Percentiles rank a stretch among this genome's conserved stretches.
These are phyloP conservation scores for Yamadazyma trypodendri DNA, from an alignment of 1,139 yeast species.

Conservation along the genomic window DNA sequence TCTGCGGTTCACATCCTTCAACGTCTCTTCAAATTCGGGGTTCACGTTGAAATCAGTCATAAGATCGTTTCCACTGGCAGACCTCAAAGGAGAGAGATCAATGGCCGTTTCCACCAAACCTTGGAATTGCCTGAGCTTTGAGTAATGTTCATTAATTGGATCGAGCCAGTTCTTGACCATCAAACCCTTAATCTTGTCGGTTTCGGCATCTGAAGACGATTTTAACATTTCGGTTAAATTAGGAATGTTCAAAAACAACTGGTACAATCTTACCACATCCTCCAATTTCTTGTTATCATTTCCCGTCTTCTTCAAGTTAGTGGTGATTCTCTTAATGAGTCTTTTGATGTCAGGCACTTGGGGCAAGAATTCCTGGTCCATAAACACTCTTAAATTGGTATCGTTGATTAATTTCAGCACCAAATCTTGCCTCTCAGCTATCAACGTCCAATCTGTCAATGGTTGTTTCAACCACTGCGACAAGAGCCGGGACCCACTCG, in stretches of 20 bases:
- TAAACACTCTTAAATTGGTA: conserved; percentile 58
- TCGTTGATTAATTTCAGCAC: conserved; percentile 75
- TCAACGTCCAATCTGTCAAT: conserved; percentile 58
- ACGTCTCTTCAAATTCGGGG: conserved; percentile 83
- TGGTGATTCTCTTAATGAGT: conserved; percentile 60
- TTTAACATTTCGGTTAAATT: conserved; percentile 55
- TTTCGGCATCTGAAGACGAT: conserved; percentile 34
- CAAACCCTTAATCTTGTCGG: conserved; percentile 28
- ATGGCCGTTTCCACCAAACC: conserved; percentile 91
- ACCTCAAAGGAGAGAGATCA: conserved; percentile 76
- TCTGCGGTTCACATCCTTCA: conserved; percentile 57
- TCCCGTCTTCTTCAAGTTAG: conserved; percentile 37
- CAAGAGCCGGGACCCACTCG: conserved; percentile 80
- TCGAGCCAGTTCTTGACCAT: conserved; percentile 54
- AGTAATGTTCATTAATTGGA: conserved; percentile 51
- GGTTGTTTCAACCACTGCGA: conserved; percentile 98
- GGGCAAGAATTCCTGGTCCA: conserved; percentile 67
- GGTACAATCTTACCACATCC: conserved; percentile 89
- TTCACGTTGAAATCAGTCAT: conserved; percentile 74
- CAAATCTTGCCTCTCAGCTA: conserved; percentile 66
- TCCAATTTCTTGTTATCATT: conserved; percentile 58
- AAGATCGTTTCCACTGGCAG: conserved; percentile 36
- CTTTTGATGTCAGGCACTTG: conserved; percentile 83
- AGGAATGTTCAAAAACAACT: conserved; percentile 70
- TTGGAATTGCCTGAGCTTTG: conserved; percentile 63